Percentiles rank a stretch among this genome's conserved stretches.
These are phyloP conservation scores for Beauveria sp. DNA, from an alignment of 2,329 filamentous ascomycete species.

Conservation along the genomic window DNA sequence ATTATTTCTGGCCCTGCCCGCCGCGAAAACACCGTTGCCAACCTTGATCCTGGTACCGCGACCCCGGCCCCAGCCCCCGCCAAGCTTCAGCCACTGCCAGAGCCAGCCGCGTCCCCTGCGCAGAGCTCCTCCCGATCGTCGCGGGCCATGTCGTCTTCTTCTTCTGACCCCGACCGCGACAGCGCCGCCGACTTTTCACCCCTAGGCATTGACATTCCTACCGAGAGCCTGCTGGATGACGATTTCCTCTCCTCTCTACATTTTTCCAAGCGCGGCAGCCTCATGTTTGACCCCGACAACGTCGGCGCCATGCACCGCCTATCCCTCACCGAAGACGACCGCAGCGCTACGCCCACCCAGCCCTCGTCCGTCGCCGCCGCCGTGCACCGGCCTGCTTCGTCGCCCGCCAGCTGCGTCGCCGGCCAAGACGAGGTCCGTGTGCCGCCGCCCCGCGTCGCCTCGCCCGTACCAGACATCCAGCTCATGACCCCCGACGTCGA, in stretches of 20 bases:
- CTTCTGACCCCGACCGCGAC: constrained; percentile 16
- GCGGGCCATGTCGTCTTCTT: constrained; percentile 20
- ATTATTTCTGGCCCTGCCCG: neutral
- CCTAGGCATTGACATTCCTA: constrained; percentile 49
- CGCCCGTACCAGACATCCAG: constrained; percentile 37
- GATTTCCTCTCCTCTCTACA: constrained; percentile 47
- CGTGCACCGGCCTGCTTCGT: neutral
- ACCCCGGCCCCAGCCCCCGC: constrained; percentile 9
- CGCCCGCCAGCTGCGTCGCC: constrained; percentile 7
- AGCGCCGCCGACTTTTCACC: constrained; percentile 17
- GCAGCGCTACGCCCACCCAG: constrained; percentile 15
- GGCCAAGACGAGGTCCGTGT: constrained; percentile 30
- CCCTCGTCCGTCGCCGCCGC: neutral
- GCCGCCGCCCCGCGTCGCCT: constrained; percentile 17
- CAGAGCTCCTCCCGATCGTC: constrained; percentile 14
- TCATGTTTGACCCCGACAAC: constrained; percentile 49
- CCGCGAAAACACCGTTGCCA: neutral
- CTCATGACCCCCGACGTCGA: constrained; percentile 48
- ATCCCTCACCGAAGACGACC: constrained; percentile 15
- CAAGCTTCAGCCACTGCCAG: neutral
- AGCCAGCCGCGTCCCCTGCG: neutral
- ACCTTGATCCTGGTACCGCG: neutral
- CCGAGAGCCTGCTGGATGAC: constrained; percentile 49
- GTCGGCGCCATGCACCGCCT: constrained; percentile 16
- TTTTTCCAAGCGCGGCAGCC: constrained; percentile 57